Conservation (phyloP, 768 basidiomycete genomes). For the Trametes gibbosa region DNA sequence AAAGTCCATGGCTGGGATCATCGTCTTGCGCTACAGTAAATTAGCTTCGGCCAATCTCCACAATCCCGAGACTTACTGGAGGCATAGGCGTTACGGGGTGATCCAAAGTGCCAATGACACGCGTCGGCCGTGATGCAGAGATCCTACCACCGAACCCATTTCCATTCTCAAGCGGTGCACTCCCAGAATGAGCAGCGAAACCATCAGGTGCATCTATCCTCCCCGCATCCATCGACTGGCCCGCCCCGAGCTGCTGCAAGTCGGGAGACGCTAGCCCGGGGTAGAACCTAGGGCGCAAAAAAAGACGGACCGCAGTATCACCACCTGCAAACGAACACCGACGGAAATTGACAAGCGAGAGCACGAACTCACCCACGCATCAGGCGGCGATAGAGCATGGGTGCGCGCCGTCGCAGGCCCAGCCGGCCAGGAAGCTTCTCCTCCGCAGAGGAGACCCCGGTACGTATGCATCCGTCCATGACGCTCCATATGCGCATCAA, state of each 20-base stretch:
- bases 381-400: conserved; percentile 83
- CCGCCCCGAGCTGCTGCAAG: conserved; percentile 36
- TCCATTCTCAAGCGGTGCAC: not conserved
- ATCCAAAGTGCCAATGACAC: conserved; percentile 73
- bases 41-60: not conserved
- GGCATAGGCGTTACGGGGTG: conserved; percentile 81
- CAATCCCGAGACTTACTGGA: conserved; percentile 50
- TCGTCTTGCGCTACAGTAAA: conserved; percentile 62
- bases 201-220: conserved; percentile 22
- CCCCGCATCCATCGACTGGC: conserved; percentile 20
- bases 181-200: not conserved
- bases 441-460: conserved; percentile 79
- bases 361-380: conserved; percentile 70
- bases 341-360: not conserved
- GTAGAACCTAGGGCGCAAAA: conserved; percentile 44
- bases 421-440: conserved; percentile 85
- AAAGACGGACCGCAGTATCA: not conserved
- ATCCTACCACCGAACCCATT: not conserved
- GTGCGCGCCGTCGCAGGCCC: conserved; percentile 75
- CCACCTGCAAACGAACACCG: not conserved
- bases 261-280: conserved; percentile 42
- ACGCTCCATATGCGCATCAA: conserved; percentile 83
- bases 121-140: conserved; percentile 29
- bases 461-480: conserved; percentile 89
- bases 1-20: conserved; percentile 92